Conservation (phyloP, 2,329 filamentous ascomycete species). For the Venturiaceae sp. region DNA sequence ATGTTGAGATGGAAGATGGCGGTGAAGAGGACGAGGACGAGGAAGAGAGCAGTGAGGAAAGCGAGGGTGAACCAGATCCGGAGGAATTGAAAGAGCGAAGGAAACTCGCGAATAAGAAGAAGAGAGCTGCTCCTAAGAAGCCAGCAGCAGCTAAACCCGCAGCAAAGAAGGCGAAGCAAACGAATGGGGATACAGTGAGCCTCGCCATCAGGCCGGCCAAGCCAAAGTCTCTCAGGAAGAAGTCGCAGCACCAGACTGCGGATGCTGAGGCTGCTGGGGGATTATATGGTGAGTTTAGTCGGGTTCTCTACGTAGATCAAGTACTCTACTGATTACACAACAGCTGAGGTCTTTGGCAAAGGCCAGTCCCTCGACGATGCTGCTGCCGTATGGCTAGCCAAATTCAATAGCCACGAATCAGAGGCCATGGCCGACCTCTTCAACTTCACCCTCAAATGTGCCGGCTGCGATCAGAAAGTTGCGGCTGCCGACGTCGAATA, state of each 20-base stretch:
- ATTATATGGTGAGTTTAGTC: conserved; percentile 45
- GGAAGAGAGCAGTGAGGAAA: conserved; percentile 20
- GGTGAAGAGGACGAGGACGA: conserved; percentile 20
- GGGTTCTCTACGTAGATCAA: not conserved
- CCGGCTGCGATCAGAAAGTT: conserved; percentile 73
- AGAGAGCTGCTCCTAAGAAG: not conserved
- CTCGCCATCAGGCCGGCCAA: conserved; percentile 46
- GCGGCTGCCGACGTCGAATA: conserved; percentile 79
- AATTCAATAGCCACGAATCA: conserved; percentile 46
- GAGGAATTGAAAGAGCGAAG: conserved; percentile 26
- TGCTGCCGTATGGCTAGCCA: conserved; percentile 46
- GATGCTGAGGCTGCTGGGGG: conserved; percentile 43
- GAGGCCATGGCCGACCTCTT: conserved; percentile 47
- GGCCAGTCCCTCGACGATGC: conserved; percentile 45
- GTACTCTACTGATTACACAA: not conserved
- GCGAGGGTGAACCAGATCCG: conserved; percentile 27
- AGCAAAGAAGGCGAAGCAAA: conserved; percentile 36
- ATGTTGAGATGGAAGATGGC: conserved; percentile 16
- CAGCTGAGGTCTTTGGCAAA: conserved; percentile 51
- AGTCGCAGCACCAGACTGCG: conserved; percentile 40
- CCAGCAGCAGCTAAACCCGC: conserved; percentile 29
- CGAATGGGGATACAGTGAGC: conserved; percentile 38
- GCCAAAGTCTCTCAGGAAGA: conserved; percentile 35
- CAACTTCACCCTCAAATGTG: conserved; percentile 54
- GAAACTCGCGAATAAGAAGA: conserved; percentile 8